Evolutionary conservation across 345 rosid species (phyloP).

Genomic region (Salix caprea): DNA sequence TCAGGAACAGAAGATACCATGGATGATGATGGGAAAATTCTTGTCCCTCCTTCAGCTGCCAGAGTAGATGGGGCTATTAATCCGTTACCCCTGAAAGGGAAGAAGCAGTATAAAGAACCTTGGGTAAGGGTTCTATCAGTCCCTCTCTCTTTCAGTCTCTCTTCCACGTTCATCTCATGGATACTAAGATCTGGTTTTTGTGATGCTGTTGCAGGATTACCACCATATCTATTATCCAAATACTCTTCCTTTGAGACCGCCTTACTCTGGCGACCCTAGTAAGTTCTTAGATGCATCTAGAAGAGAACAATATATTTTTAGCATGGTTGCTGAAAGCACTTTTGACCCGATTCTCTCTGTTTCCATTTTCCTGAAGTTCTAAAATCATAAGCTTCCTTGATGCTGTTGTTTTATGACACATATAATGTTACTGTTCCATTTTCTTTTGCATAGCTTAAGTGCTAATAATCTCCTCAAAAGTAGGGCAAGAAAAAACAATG

Average conservation of each 20-base stretch:
- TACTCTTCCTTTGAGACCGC: conserved; percentile 24
- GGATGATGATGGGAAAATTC: conserved; percentile 6
- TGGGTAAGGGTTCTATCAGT: conserved; percentile 15
- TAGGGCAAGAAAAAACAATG: not conserved
- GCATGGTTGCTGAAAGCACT: not conserved
- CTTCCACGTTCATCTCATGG: not conserved
- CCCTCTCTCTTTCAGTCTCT: not conserved
- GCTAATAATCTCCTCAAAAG: not conserved
- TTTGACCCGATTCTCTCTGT: not conserved
- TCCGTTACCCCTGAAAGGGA: conserved; percentile 16
- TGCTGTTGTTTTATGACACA: not conserved
- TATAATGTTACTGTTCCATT: no score
- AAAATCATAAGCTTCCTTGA: no score
- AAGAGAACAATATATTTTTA: not conserved
- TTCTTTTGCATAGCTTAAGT: not conserved
- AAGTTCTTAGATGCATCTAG: not conserved
- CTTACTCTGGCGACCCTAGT: conserved; percentile 30
- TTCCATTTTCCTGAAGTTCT: no score
- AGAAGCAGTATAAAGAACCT: conserved; percentile 15
- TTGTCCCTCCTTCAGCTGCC: conserved; percentile 12
- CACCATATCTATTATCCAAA: conserved; percentile 15
- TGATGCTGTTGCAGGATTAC: conserved; percentile 21
- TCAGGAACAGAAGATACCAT: conserved; percentile 14
- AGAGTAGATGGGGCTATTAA: conserved; percentile 16
- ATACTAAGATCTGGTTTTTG: conserved; percentile 2